phyloP scores from a whole-genome alignment of 148 eudicot genomes.

The Rhododendron ovatum region DNA sequence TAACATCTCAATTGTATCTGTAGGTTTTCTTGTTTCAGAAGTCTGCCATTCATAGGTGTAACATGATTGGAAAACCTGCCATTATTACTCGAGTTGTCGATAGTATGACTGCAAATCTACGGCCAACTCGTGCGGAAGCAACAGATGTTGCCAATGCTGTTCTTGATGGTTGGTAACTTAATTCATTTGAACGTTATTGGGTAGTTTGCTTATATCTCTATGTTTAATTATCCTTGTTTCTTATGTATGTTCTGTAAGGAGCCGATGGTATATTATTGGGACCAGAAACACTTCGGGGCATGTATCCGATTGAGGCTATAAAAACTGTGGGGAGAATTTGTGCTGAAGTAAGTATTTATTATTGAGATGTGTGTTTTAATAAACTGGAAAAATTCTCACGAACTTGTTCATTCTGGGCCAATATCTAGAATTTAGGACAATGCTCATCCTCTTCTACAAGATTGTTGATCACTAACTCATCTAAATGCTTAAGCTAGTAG shows the following conservation, averaged over 20 bases:
- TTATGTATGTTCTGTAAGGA: slow-evolving; percentile 26
- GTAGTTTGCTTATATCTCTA: neutral
- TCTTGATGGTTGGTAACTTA: slow-evolving; percentile 45
- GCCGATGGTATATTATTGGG: slow-evolving; percentile 61
- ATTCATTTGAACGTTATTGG: neutral
- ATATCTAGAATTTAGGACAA: neutral
- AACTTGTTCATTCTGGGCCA: neutral
- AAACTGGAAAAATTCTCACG: neutral
- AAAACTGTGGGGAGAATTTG: slow-evolving; percentile 53
- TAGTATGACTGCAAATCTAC: slow-evolving; percentile 59
- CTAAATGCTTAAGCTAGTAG: neutral
- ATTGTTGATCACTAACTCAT: neutral
- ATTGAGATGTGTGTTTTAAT: neutral
- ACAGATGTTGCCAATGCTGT: slow-evolving; percentile 75
- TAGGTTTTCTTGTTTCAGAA: slow-evolving; percentile 64
- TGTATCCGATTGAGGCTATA: slow-evolving; percentile 55
- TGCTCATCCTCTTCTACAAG: neutral
- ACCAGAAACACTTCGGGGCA: slow-evolving; percentile 55
- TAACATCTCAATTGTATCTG: slow-evolving; percentile 8
- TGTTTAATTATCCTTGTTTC: neutral
- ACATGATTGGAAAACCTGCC: slow-evolving; percentile 54
- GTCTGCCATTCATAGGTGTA: slow-evolving; percentile 47
- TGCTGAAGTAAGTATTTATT: slow-evolving; percentile 40
- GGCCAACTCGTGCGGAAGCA: slow-evolving; percentile 74
- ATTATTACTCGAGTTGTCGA: slow-evolving; percentile 64